phyloP scores from a whole-genome alignment of 768 basidiomycete species.

The Pleurotus giganteus region DNA sequence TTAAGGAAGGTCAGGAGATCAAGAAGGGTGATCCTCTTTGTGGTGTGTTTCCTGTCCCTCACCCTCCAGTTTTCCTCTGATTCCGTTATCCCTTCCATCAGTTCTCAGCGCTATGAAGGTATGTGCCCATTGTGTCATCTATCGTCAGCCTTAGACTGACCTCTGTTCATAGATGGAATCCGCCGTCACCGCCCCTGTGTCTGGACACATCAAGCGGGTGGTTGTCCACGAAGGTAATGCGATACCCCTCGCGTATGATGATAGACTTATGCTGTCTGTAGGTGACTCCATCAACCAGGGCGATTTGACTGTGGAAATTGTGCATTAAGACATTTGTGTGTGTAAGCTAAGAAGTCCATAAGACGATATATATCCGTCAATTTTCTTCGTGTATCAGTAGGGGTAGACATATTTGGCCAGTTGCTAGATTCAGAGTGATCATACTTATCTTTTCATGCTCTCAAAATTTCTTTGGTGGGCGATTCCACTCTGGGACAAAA shows the following conservation, averaged over 20 bases:
- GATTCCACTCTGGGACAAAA: too few species aligned
- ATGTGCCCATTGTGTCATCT: slow-evolving; percentile 23
- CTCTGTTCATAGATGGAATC: slow-evolving; percentile 83
- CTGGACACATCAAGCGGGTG: slow-evolving; percentile 94
- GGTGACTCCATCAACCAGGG: slow-evolving; percentile 96
- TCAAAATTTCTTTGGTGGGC: too few species aligned
- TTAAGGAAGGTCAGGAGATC: slow-evolving; percentile 97
- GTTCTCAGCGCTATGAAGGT: slow-evolving; percentile 98
- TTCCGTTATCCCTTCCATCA: slow-evolving; percentile 26
- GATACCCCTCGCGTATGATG: slow-evolving; percentile 1
- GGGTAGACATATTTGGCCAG: slow-evolving; percentile 1
- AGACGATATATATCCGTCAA: not conserved
- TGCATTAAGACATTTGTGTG: slow-evolving; percentile 41
- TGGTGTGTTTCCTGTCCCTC: slow-evolving; percentile 48
- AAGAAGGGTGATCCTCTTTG: slow-evolving; percentile 97
- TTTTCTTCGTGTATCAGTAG: slow-evolving; percentile 2
- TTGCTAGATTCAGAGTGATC: slow-evolving; percentile 3
- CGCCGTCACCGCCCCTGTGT: slow-evolving; percentile 93
- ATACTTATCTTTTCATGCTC: not conserved
- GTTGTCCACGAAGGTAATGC: slow-evolving; percentile 78
- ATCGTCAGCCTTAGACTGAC: slow-evolving; percentile 16
- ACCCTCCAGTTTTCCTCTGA: not conserved
- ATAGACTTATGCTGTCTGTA: slow-evolving; percentile 23
- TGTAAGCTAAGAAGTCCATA: slow-evolving; percentile 1
- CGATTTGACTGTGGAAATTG: slow-evolving; percentile 87